Evolutionary conservation across 2,329 filamentous ascomycete genomes (phyloP).

Genomic region (Calonectria pauciramosa): DNA sequence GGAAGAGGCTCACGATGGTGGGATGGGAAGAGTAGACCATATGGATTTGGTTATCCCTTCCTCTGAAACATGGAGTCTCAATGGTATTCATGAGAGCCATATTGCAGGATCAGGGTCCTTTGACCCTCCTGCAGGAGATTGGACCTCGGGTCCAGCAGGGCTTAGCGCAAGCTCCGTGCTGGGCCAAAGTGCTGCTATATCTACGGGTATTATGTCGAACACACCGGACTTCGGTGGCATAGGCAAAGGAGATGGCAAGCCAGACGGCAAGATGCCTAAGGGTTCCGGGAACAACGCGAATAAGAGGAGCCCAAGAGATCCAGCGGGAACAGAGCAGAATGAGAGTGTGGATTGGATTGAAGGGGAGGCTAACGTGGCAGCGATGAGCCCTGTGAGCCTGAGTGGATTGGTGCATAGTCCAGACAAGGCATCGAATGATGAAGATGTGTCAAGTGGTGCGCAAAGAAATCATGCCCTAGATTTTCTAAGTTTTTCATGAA

Average conservation of each 20-base stretch:
- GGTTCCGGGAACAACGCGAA: background rate
- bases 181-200: conserved; percentile 43
- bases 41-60: conserved; percentile 45
- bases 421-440: conserved; percentile 42
- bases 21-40: conserved; percentile 35
- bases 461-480: conserved; percentile 55
- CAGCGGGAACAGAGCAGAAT: conserved; percentile 10
- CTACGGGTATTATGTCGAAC: conserved; percentile 43
- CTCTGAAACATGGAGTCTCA: conserved; percentile 46
- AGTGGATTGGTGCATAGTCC: conserved; percentile 49
- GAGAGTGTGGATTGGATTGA: conserved; percentile 29
- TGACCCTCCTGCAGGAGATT: conserved; percentile 44
- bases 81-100: conserved; percentile 38
- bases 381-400: conserved; percentile 49
- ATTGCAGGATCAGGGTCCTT: conserved; percentile 35
- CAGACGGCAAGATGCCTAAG: background rate
- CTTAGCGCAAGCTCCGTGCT: conserved; percentile 48
- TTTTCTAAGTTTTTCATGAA: conserved; percentile 53
- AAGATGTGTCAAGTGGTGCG: conserved; percentile 29
- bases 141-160: conserved; percentile 45
- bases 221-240: conserved; percentile 25
- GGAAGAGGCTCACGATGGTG: conserved; percentile 27
- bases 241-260: conserved; percentile 24
- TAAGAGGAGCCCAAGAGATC: background rate
- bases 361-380: conserved; percentile 5